These are phyloP conservation scores for Pyronema omphalodes DNA, from an alignment of 495 filamentous ascomycete genomes.

Conservation along the genomic window DNA sequence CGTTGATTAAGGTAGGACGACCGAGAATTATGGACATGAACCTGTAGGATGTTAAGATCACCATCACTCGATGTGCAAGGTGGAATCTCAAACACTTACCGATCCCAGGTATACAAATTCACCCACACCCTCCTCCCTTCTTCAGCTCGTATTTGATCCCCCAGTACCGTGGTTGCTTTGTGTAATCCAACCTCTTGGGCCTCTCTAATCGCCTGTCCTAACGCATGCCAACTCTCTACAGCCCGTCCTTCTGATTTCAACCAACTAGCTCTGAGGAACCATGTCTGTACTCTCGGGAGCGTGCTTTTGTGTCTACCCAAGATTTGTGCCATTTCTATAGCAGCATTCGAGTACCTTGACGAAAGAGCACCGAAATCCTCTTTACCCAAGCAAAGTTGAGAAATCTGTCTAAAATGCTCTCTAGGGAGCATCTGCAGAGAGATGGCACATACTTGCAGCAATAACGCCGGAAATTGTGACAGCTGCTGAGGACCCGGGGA, in stretches of 20 bases:
- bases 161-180: conserved; percentile 9
- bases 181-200: conserved; percentile 46
- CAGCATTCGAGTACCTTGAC: conserved; percentile 39
- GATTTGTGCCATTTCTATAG: conserved; percentile 33
- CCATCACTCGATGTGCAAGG: neutral
- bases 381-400: conserved; percentile 35
- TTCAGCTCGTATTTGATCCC: conserved; percentile 26
- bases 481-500: conserved; percentile 12
- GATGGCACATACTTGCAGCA: conserved; percentile 39
- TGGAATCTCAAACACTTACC: conserved; percentile 26
- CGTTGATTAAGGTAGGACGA: conserved; percentile 36
- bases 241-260: conserved; percentile 27
- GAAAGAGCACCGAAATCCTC: conserved; percentile 43
- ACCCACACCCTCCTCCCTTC: conserved; percentile 37
- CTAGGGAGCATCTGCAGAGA: conserved; percentile 36
- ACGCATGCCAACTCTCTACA: conserved; percentile 36
- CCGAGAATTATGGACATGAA: conserved; percentile 39
- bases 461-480: conserved; percentile 34
- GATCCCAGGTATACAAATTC: conserved; percentile 39
- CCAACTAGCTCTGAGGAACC: conserved; percentile 31
- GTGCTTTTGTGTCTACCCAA: conserved; percentile 38
- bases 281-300: conserved; percentile 36
- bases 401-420: conserved; percentile 30
- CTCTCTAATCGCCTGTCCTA: conserved; percentile 39
- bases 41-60: conserved; percentile 7